These are phyloP conservation scores for Mycena sp. DNA, from an alignment of 1,284 basidiomycete genomes.

Conservation along the genomic window DNA sequence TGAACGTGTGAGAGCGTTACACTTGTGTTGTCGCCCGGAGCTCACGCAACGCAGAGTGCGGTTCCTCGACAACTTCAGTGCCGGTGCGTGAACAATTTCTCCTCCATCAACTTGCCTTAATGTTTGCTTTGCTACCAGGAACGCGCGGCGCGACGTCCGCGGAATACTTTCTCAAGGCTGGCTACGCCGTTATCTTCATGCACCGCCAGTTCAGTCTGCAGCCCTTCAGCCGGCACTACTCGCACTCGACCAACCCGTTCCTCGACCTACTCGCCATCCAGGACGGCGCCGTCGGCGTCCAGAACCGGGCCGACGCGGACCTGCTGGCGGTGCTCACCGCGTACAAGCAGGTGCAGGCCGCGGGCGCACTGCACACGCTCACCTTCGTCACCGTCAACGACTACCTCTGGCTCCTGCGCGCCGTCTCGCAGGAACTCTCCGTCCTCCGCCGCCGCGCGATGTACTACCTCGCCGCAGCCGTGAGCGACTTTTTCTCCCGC, in stretches of 20 bases:
- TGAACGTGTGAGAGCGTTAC: slow-evolving; percentile 86
- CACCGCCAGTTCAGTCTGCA: slow-evolving; percentile 97
- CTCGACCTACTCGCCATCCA: slow-evolving; percentile 93
- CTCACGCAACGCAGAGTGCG: slow-evolving; percentile 76
- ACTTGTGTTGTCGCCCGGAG: slow-evolving; percentile 22
- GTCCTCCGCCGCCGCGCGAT: slow-evolving; percentile 78
- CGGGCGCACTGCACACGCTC: slow-evolving; percentile 83
- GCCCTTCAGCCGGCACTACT: slow-evolving; percentile 97
- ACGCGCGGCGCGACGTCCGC: slow-evolving; percentile 97
- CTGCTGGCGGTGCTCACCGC: slow-evolving; percentile 81
- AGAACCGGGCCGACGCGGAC: slow-evolving; percentile 64
- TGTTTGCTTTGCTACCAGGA: slow-evolving; percentile 56
- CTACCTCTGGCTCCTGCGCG: slow-evolving; percentile 92
- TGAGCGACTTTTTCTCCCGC: slow-evolving; percentile 98
- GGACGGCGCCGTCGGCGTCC: slow-evolving; percentile 45
- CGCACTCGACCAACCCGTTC: slow-evolving; percentile 97
- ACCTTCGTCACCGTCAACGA: slow-evolving; percentile 97
- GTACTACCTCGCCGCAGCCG: slow-evolving; percentile 98
- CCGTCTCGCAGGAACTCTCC: slow-evolving; percentile 79
- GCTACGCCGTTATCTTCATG: slow-evolving; percentile 98
- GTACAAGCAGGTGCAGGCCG: slow-evolving; percentile 84
- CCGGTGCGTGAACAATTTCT: slow-evolving; percentile 69
- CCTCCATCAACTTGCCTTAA: slow-evolving; percentile 6
- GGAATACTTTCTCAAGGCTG: slow-evolving; percentile 94
- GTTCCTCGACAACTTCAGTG: slow-evolving; percentile 98